Conservation (phyloP, 768 basidiomycete genomes). For the Gyrodon lividus region DNA sequence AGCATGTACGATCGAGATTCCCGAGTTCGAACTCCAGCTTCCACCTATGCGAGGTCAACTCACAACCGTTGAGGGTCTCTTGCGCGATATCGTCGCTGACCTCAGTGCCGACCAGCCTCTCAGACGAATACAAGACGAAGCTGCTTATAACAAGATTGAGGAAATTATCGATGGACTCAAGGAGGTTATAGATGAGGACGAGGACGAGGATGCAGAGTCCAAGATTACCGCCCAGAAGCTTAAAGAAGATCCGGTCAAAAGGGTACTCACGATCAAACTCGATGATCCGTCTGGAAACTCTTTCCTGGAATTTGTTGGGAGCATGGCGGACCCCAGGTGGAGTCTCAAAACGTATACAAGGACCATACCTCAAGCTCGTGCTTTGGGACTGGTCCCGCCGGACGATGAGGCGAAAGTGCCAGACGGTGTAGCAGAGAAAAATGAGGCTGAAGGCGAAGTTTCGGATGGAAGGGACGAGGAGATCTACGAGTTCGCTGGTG, state of each 20-base stretch:
- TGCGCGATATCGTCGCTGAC: slow-evolving; percentile 80
- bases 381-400: slow-evolving; percentile 65
- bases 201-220: slow-evolving; percentile 36
- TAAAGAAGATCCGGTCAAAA: slow-evolving; percentile 54
- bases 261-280: slow-evolving; percentile 75
- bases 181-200: slow-evolving; percentile 60
- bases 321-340: slow-evolving; percentile 93
- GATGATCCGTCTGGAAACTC: slow-evolving; percentile 96
- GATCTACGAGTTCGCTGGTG: slow-evolving; percentile 82
- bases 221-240: slow-evolving; percentile 30
- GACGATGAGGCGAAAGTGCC: slow-evolving; percentile 36
- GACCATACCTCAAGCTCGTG: slow-evolving; percentile 75
- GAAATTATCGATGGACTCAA: slow-evolving; percentile 64
- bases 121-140: slow-evolving; percentile 74
- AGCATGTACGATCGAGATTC: slow-evolving; percentile 76
- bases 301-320: slow-evolving; percentile 89
- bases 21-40: slow-evolving; percentile 88
- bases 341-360: slow-evolving; percentile 79
- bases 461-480: slow-evolving; percentile 68
- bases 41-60: slow-evolving; percentile 88
- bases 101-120: slow-evolving; percentile 80
- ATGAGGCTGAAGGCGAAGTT: slow-evolving; percentile 15
- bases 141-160: slow-evolving; percentile 72
- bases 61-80: slow-evolving; percentile 93
- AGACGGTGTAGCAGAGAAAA: neutral